Evolutionary conservation across 2,329 filamentous ascomycete genomes (phyloP).

Genomic region (Helicocarpus griseus): DNA sequence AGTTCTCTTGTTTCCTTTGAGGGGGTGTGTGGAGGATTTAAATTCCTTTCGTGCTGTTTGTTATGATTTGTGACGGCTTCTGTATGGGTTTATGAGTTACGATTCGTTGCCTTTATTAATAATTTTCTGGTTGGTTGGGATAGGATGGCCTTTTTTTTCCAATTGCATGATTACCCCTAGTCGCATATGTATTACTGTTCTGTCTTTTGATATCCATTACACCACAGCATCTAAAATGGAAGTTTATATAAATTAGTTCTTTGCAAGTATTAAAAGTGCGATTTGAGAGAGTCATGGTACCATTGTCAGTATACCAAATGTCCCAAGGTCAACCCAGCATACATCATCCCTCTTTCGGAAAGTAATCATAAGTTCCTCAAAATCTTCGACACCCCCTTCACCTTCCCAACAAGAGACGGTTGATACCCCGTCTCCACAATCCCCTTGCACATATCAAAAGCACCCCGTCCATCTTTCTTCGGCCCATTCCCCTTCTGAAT

Average conservation of each 20-base stretch:
- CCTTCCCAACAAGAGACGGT: slow-evolving; percentile 32
- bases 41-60: neutral
- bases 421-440: slow-evolving; percentile 39
- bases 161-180: neutral
- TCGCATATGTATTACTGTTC: neutral
- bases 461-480: slow-evolving; percentile 45
- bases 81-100: neutral
- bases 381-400: slow-evolving; percentile 28
- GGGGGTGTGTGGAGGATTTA: neutral
- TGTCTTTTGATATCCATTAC: neutral
- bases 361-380: slow-evolving; percentile 27
- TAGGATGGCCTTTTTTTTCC: neutral
- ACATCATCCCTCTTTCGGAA: too few species aligned
- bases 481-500: slow-evolving; percentile 51
- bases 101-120: neutral
- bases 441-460: slow-evolving; percentile 48
- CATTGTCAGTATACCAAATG: neutral
- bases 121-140: neutral
- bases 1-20: neutral
- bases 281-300: neutral
- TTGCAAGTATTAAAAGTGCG: neutral
- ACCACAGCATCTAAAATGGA: neutral
- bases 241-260: neutral
- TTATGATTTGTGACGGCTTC: neutral
- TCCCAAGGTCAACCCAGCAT: neutral